Evolutionary conservation across 495 filamentous ascomycete genomes (phyloP).

Genomic region (Trichoderma orchidacearum): DNA sequence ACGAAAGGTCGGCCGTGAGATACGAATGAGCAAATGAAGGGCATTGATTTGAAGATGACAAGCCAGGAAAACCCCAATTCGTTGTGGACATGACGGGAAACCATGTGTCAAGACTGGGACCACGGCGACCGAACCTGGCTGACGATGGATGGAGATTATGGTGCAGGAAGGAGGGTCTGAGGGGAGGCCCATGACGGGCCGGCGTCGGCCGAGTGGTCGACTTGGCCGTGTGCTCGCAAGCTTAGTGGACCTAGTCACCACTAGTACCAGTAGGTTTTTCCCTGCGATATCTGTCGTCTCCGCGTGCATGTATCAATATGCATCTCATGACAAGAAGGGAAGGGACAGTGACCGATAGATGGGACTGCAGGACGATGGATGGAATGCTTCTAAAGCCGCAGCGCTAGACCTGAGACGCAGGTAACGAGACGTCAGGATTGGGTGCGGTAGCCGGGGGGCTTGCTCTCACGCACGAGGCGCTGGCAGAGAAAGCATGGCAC

Average conservation of each 20-base stretch:
- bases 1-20: background rate
- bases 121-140: background rate
- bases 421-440: background rate
- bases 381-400: no score
- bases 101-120: background rate
- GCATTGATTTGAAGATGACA: background rate
- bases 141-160: background rate
- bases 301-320: background rate
- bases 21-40: background rate
- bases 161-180: background rate
- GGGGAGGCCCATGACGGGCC: background rate
- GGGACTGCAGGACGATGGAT: no score
- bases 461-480: background rate
- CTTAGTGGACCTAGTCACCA: no score
- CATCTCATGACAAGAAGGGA: background rate
- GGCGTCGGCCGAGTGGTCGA: background rate
- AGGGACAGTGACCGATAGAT: background rate
- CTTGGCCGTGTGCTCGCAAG: no score
- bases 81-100: background rate
- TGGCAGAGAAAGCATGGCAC: background rate
- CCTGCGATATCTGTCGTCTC: no score
- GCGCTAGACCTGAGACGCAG: slow-evolving; percentile 1
- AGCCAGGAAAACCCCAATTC: background rate
- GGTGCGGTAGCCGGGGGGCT: background rate
- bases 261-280: no score